Conservation (phyloP, 495 filamentous ascomycete species). For the Neurospora sp. region DNA sequence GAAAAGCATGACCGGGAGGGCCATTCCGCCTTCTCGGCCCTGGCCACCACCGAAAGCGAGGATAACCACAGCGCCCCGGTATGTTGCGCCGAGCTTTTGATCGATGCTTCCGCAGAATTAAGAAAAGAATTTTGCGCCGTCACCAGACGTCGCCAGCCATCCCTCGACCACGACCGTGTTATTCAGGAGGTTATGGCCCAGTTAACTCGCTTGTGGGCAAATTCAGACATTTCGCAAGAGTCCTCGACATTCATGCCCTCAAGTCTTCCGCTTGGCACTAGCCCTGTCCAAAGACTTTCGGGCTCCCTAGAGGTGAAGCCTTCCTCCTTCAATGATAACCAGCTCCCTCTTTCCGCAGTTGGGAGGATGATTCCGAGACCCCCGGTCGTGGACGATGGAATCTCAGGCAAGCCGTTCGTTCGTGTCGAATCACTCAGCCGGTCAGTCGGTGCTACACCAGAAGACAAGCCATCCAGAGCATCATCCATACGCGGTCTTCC, state of each 20-base stretch:
- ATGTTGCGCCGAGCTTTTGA: slow-evolving; percentile 32
- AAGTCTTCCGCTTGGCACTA: slow-evolving; percentile 7
- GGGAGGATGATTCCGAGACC: slow-evolving; percentile 16
- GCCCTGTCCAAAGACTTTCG: slow-evolving; percentile 4
- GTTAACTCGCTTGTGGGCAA: slow-evolving; percentile 15
- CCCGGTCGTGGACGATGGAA: slow-evolving; percentile 30
- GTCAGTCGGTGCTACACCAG: slow-evolving; percentile 8
- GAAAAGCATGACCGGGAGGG: slow-evolving; percentile 24
- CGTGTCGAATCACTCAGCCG: slow-evolving; percentile 21
- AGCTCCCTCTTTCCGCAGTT: slow-evolving; percentile 1
- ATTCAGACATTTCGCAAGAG: slow-evolving; percentile 1
- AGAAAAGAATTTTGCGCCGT: slow-evolving; percentile 35
- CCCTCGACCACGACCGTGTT: slow-evolving; percentile 29
- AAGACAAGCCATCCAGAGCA: slow-evolving; percentile 7
- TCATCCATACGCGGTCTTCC: background rate
- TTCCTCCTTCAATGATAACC: background rate
- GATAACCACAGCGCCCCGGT: slow-evolving; percentile 10
- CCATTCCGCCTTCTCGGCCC: slow-evolving; percentile 15
- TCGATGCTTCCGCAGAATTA: slow-evolving; percentile 34
- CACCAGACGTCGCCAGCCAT: slow-evolving; percentile 25
- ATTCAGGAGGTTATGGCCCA: slow-evolving; percentile 33
- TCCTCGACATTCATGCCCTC: background rate
- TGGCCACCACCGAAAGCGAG: background rate
- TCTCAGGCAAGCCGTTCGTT: slow-evolving; percentile 37
- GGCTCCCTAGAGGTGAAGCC: background rate